A percentile compares a stretch with the other conserved stretches of the same genome.
Evolutionary conservation across 768 basidiomycete species (phyloP).

Genomic region (Kwoniella sp.): DNA sequence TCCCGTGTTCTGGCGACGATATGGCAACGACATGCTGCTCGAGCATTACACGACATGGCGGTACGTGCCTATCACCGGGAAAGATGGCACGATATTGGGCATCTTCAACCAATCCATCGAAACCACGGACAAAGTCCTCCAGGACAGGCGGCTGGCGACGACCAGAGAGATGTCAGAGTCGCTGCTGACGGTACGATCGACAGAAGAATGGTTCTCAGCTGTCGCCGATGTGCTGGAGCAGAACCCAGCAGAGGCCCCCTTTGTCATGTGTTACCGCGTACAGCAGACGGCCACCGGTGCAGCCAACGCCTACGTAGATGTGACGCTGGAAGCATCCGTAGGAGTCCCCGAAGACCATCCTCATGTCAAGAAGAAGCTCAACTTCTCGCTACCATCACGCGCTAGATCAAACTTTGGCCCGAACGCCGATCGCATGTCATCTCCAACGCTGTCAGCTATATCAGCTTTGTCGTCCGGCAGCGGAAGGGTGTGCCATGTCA

Average conservation of each 20-base stretch:
- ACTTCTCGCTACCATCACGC: neutral
- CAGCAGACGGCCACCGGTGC: slow-evolving; percentile 6
- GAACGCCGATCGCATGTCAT: slow-evolving; percentile 30
- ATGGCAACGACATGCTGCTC: slow-evolving; percentile 16
- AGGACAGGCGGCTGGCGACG: slow-evolving; percentile 25
- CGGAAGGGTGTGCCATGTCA: slow-evolving; percentile 13
- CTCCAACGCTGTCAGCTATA: slow-evolving; percentile 39
- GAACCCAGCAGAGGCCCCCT: slow-evolving; percentile 38
- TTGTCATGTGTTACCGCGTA: slow-evolving; percentile 34
- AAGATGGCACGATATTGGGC: slow-evolving; percentile 26
- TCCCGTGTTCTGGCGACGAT: slow-evolving; percentile 17
- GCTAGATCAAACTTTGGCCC: slow-evolving; percentile 20
- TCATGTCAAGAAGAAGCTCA: slow-evolving; percentile 4
- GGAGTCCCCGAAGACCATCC: slow-evolving; percentile 35
- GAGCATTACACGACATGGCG: slow-evolving; percentile 40
- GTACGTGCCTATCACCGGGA: slow-evolving; percentile 31
- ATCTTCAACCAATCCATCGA: slow-evolving; percentile 38
- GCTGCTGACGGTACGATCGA: slow-evolving; percentile 21
- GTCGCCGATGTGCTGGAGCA: slow-evolving; percentile 28
- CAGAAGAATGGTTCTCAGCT: slow-evolving; percentile 28
- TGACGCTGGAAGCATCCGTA: slow-evolving; percentile 16
- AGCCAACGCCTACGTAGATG: slow-evolving; percentile 5
- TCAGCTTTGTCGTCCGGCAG: slow-evolving; percentile 36
- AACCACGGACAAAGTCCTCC: slow-evolving; percentile 29
- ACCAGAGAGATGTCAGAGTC: slow-evolving; percentile 35